Evolutionary conservation across 768 basidiomycete species (phyloP).

Genomic region (Hirschioporus abietinus): DNA sequence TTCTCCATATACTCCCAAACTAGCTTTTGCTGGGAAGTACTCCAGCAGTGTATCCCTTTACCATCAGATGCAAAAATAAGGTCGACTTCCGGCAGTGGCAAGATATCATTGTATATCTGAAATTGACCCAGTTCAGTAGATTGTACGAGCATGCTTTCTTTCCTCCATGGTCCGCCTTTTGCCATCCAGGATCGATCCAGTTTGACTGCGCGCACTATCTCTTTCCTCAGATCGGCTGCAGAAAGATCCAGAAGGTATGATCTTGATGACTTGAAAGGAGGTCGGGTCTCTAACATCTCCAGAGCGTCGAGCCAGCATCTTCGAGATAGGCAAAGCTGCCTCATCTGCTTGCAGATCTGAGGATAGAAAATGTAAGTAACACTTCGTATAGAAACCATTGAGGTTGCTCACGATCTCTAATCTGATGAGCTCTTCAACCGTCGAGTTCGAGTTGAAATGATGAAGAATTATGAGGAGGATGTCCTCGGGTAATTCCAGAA

Average conservation of each 20-base stretch:
- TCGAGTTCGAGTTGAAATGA: too few species aligned
- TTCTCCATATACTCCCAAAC: not conserved
- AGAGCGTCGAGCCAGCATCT: not conserved
- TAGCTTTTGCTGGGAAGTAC: not conserved
- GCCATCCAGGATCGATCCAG: not conserved
- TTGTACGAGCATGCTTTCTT: not conserved
- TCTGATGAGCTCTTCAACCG: too few species aligned
- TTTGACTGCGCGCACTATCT: not conserved
- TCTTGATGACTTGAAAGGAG: not conserved
- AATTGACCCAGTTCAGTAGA: not conserved
- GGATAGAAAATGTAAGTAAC: not conserved
- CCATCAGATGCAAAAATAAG: not conserved
- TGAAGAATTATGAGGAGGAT: too few species aligned
- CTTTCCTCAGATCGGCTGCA: not conserved
- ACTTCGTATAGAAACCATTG: not conserved
- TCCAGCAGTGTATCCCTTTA: not conserved
- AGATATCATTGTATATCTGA: not conserved
- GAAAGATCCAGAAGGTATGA: not conserved
- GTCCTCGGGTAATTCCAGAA: too few species aligned
- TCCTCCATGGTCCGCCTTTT: not conserved
- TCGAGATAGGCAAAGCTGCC: not conserved
- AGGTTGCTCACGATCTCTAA: not conserved
- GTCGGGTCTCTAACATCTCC: not conserved
- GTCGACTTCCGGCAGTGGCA: not conserved
- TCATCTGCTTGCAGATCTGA: not conserved